These are phyloP conservation scores for Stephania japonica DNA, from an alignment of 164 flowering plant genomes.

Conservation along the genomic window DNA sequence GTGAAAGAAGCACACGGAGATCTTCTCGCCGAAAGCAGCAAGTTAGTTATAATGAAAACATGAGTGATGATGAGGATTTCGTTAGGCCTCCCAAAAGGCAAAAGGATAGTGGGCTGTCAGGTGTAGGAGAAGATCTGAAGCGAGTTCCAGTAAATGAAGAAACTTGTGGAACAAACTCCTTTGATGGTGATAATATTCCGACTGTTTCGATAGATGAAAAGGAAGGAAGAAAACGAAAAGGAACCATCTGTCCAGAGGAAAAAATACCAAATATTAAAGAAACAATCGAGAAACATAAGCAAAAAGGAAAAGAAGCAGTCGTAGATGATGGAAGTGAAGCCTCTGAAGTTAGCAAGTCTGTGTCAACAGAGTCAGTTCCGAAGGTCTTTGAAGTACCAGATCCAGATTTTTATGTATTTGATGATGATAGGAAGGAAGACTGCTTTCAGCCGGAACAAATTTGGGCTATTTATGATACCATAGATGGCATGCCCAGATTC, in stretches of 20 bases:
- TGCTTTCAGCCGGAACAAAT: constrained; percentile 54
- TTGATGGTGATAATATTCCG: constrained; percentile 10
- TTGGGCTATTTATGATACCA: constrained; percentile 77
- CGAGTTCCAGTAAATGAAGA: constrained; percentile 1
- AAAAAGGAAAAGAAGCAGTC: constrained; percentile 8
- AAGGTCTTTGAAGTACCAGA: constrained; percentile 33
- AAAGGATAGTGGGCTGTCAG: constrained; percentile 21
- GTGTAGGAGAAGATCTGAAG: constrained; percentile 14
- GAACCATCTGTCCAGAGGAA: constrained; percentile 14
- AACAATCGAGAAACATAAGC: constrained; percentile 8
- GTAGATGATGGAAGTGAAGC: neutral
- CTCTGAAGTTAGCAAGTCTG: constrained; percentile 13
- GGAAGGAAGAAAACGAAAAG: constrained; percentile 14
- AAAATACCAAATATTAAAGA: constrained; percentile 16
- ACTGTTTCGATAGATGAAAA: constrained; percentile 4
- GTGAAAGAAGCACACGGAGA: constrained; percentile 24
- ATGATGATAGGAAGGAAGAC: constrained; percentile 33
- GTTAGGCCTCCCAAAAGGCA: constrained; percentile 20
- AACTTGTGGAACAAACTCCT: neutral
- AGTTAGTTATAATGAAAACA: constrained; percentile 38
- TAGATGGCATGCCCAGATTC: constrained; percentile 86
- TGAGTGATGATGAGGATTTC: constrained; percentile 42
- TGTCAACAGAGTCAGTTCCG: constrained; percentile 15
- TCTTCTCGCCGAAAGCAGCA: constrained; percentile 21
- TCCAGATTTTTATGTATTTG: constrained; percentile 69